Percentiles rank a stretch among this genome's conserved stretches.
These are phyloP conservation scores for Hymenoscyphus linearis DNA, from an alignment of 2,329 filamentous ascomycete genomes.

Conservation along the genomic window DNA sequence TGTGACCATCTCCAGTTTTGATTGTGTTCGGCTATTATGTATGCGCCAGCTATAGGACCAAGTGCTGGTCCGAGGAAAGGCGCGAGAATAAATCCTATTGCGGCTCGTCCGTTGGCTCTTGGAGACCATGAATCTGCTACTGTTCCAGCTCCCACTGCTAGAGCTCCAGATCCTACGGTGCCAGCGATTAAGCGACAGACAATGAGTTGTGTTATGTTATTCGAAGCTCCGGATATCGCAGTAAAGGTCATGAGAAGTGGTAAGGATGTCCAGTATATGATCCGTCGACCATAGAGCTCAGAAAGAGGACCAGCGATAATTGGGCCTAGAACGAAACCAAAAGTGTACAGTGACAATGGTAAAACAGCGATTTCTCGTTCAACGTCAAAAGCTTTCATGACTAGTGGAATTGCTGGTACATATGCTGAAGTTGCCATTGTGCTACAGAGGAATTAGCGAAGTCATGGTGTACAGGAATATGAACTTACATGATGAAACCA, in stretches of 20 bases:
- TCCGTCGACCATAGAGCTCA: conserved; percentile 56
- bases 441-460: conserved; percentile 15
- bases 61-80: conserved; percentile 27
- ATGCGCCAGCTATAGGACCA: conserved; percentile 26
- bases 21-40: conserved; percentile 30
- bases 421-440: conserved; percentile 37
- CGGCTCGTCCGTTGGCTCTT: conserved; percentile 25
- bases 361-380: conserved; percentile 52
- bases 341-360: conserved; percentile 53
- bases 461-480: too few species aligned
- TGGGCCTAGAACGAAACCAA: conserved; percentile 56
- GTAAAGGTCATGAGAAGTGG: conserved; percentile 55
- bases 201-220: conserved; percentile 54
- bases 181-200: conserved; percentile 63
- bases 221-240: conserved; percentile 50
- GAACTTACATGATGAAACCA: conserved; percentile 24
- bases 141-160: conserved; percentile 31
- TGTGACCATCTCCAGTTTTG: conserved; percentile 24
- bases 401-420: conserved; percentile 42
- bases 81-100: conserved; percentile 21
- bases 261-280: conserved; percentile 55
- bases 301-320: conserved; percentile 62
- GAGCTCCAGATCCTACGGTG: conserved; percentile 46
- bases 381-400: conserved; percentile 50
- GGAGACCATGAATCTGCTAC: conserved; percentile 45